phyloP scores from a whole-genome alignment of 129 eudicot genomes.

The Kitagawia praeruptora region DNA sequence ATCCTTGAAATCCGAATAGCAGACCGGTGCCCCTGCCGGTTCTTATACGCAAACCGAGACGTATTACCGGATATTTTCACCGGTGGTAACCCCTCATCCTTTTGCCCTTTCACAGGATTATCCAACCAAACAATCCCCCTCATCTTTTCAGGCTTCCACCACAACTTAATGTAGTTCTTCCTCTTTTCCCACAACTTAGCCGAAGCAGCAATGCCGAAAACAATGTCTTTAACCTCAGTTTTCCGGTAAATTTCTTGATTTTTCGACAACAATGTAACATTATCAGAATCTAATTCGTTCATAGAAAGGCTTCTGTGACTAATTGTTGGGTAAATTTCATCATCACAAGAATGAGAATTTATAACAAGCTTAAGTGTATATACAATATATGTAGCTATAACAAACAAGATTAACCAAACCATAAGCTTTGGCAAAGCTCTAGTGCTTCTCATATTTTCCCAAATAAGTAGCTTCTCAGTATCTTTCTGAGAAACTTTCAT shows the following conservation, averaged over 20 bases:
- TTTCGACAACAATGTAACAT: not conserved
- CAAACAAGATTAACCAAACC: conserved; percentile 9
- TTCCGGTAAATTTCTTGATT: conserved; percentile 5
- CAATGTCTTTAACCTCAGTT: conserved; percentile 60
- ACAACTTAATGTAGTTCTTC: conserved; percentile 66
- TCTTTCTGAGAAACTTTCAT: conserved; percentile 14
- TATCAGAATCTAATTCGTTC: not conserved
- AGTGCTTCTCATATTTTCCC: conserved; percentile 11
- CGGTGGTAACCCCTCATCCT: conserved; percentile 45
- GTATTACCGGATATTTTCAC: conserved; percentile 69
- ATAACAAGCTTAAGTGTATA: conserved; percentile 6
- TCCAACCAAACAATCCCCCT: conserved; percentile 90
- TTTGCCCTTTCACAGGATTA: conserved; percentile 32
- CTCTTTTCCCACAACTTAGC: conserved; percentile 72
- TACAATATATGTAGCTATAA: not conserved
- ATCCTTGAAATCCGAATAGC: conserved; percentile 87
- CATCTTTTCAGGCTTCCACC: conserved; percentile 78
- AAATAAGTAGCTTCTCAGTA: conserved; percentile 9
- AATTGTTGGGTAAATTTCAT: conserved; percentile 1
- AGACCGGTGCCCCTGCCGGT: conserved; percentile 86
- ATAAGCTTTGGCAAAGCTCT: conserved; percentile 7
- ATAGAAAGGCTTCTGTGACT: not conserved
- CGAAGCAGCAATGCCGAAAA: conserved; percentile 89
- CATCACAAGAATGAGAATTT: conserved; percentile 1
- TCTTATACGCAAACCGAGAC: conserved; percentile 56